Base-by-base conservation (phyloP, 768 basidiomycete species). In the Naganishia antarctica region DNA sequence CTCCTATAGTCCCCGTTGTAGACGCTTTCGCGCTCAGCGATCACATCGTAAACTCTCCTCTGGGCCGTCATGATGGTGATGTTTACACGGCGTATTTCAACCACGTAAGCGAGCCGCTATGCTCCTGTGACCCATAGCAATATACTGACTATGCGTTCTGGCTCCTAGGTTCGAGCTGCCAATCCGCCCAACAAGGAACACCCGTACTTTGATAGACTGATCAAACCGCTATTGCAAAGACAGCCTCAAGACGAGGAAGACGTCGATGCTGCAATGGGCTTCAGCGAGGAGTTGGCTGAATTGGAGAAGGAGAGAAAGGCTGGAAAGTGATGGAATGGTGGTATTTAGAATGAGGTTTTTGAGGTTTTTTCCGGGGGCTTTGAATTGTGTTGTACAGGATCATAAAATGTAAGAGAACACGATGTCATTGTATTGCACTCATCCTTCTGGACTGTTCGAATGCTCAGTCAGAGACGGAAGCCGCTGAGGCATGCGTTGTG, bases 121-220 rank as follows among this genome's bases (percentile, higher is more conserved):
- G n/a, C 21, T n/a, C 8, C 7, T n/a, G 25, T 31, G 25, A 8
- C 40, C 23, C n/a, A 31, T 18, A 44, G 4, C 57, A 5, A 25
- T 26, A 18, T 8, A 12, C 18, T 28, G 41, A 31, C 18, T 13
- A 13, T 53, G 40, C 44, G 43, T 37, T 40, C 11, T 23, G 15
- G 4, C 26, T 4, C 2, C 25, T 34, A 67, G 61, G 76, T 81
- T 37, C 75, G 76, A 63, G 76, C 76, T 15, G 68, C 75, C 45
- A 81, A 81, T 70, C 80, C 80, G 21, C 68, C 74, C 59, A 73
- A 73, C n/a, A 74, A 76, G 57, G 77, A 73, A 16, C 79, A 79
- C 66, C 80, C 80, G 1, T 81, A 81, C 73, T 80, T 81, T 63
- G 76, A 78, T 21, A 69, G 79, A n/a, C 70, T 80, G 44, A 81